Base-by-base conservation (phyloP, 768 basidiomycete species). In the Tricholoma saponaceum region DNA sequence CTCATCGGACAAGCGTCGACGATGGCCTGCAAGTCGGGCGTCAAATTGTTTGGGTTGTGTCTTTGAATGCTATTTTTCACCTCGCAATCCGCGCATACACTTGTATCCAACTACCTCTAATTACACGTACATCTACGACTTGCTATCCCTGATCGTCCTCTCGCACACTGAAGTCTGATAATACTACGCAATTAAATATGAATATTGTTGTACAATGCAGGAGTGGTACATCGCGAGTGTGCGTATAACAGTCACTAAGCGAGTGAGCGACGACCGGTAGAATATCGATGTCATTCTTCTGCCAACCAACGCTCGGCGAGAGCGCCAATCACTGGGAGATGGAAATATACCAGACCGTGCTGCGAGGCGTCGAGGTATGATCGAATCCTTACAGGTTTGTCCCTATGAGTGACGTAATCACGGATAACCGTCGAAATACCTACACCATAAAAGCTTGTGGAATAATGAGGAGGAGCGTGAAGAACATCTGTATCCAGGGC, bases 271-370 rank as follows among this genome's bases (percentile, higher is more conserved):
- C 16, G 10, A 20, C n/a, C n/a, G 5, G 5, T 37, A n/a, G 4
- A 39, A 30, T 10, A 10, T 30, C 4, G 35, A 14, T 18, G 1
- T 49, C 28, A 75, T 66, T 89, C 88, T 58, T 86, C 87, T 9
- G 74, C 72, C 10, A 91, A 76, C 86, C 89, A 90, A 57, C 75
- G 72, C 60, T 87, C 86, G 13, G 89, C 90, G 12, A 88, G 67
- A 22, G 76, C 72, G 3, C 89, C 90, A 14, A 89, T 77, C 54
- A 74, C 71, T 12, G 89, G 90, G 47, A 89, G 67, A 62, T 81
- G 81, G 67, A 76, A 90, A 52, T 82, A 77, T 23, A 79, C 65
- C n/a, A 87, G 71, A 18, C 76, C 79, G 52, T 79, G 75, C 30
- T 73, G 75, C 1, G 78, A 74, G 0, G 83, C 84, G 62, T 83